These are phyloP conservation scores for Spathaspora gorwiae DNA, from an alignment of 805 yeast genomes.

Conservation along the genomic window DNA sequence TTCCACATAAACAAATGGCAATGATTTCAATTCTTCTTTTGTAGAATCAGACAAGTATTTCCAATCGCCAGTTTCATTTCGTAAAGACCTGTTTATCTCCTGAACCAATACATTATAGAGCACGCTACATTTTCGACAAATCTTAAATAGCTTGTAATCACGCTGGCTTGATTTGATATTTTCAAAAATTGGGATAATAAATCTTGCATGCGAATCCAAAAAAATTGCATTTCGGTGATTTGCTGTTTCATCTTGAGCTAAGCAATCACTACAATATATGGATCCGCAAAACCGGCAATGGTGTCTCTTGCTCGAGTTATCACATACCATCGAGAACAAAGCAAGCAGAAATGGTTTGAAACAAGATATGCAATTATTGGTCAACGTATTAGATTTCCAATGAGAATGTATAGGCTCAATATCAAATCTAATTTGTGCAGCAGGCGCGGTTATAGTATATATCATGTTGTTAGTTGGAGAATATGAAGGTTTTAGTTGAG, in stretches of 20 bases:
- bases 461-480: background rate
- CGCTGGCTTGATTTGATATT: constrained; percentile 6
- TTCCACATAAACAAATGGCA: constrained; percentile 23
- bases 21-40: background rate
- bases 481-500: background rate
- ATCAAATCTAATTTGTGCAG: background rate
- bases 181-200: constrained; percentile 32
- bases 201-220: constrained; percentile 24
- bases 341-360: constrained; percentile 23
- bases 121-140: constrained; percentile 31
- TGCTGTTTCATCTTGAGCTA: constrained; percentile 1
- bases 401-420: constrained; percentile 48
- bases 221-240: constrained; percentile 7
- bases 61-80: constrained; percentile 2
- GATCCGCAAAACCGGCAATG: constrained; percentile 52
- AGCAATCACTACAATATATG: constrained; percentile 32
- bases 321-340: constrained; percentile 1
- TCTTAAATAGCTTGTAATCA: constrained; percentile 21
- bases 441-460: constrained; percentile 1
- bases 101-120: constrained; percentile 12
- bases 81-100: constrained; percentile 2
- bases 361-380: constrained; percentile 41
- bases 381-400: constrained; percentile 45
- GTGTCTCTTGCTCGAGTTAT: constrained; percentile 26
- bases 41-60: background rate